Base-by-base conservation (phyloP, 1,284 basidiomycete species). In the Amanita bisporigera region DNA sequence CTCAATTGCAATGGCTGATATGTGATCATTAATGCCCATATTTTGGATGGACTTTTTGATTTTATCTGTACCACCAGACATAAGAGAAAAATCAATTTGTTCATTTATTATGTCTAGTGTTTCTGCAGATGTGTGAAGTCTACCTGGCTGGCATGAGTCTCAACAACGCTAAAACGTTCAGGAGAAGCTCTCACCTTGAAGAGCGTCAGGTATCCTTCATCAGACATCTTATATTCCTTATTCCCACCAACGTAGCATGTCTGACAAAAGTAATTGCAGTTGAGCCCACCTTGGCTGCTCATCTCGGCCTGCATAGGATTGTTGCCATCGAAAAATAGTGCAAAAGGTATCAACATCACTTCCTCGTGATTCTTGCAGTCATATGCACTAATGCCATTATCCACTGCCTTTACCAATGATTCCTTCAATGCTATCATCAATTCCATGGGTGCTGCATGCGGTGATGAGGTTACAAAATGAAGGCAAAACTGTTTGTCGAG, bases 261-360 rank as follows among this genome's bases (percentile, higher is more conserved):
- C 0, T 79, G 77, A 69, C 83, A 85, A 63, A 84, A 83, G 26
- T 72, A 74, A 41, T 81, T 82, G 0, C 80, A 82, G 0, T 40
- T 60, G 1, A 83, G 64, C 0, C 84, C 83, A 63, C 83, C 79
- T 58, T 85, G 83, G 50, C 76, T 82, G 0, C 80, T 74, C 61
- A 84, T 72, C 64, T 84, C 81, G 57, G 83, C 83, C 59, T 83
- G 80, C 84, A 84, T 85, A 0, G 82, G 83, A 68, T 84, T 84
- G 66, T 85, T 81, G 1, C 83, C 81, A 1, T 80, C 74, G 3
- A 83, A 63, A 1, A 81, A 83, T 3, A 83, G 71, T 0, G 81
- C 72, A 2, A 41, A 73, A 1, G 78, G 77, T 2, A 84, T 66
- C 0, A 82, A n/a, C 7, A 84, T 73, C 36, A 60, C 58, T 43